phyloP scores from a whole-genome alignment of 1,284 basidiomycete genomes.

The Peniophora sp. region DNA sequence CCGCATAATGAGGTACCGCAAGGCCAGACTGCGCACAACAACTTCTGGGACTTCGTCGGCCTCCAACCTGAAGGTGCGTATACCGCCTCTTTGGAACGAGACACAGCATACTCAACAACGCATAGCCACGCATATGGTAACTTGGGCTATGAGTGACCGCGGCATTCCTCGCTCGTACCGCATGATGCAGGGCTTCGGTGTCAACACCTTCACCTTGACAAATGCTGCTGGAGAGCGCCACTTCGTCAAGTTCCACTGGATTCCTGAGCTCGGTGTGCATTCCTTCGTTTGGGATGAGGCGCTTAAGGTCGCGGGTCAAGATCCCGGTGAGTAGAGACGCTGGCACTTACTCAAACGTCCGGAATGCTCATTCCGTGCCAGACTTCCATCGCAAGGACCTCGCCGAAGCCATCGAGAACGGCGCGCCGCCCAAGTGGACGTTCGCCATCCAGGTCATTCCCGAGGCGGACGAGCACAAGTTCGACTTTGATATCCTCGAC shows the following conservation, averaged over 20 bases:
- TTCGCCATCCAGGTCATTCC: conserved; percentile 72
- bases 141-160: conserved; percentile 81
- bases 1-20: conserved; percentile 68
- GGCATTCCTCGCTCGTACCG: conserved; percentile 74
- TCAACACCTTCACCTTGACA: conserved; percentile 73
- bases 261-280: conserved; percentile 75
- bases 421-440: conserved; percentile 66
- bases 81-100: conserved; percentile 17
- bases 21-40: conserved; percentile 69
- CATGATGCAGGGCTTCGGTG: conserved; percentile 85
- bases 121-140: conserved; percentile 67
- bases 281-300: conserved; percentile 85
- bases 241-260: conserved; percentile 85
- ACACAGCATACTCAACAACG: no score
- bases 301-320: conserved; percentile 73
- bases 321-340: conserved; percentile 42
- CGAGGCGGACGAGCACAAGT: conserved; percentile 58
- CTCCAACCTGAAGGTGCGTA: conserved; percentile 48
- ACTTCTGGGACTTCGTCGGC: conserved; percentile 76
- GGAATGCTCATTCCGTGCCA: conserved; percentile 12
- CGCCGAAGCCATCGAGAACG: conserved; percentile 66
- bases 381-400: conserved; percentile 81
- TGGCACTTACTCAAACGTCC: neutral
- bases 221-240: conserved; percentile 58
- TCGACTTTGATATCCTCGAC: conserved; percentile 81